phyloP scores from a whole-genome alignment of 2,329 filamentous ascomycete genomes.

The Coleophoma eucalyptorum region DNA sequence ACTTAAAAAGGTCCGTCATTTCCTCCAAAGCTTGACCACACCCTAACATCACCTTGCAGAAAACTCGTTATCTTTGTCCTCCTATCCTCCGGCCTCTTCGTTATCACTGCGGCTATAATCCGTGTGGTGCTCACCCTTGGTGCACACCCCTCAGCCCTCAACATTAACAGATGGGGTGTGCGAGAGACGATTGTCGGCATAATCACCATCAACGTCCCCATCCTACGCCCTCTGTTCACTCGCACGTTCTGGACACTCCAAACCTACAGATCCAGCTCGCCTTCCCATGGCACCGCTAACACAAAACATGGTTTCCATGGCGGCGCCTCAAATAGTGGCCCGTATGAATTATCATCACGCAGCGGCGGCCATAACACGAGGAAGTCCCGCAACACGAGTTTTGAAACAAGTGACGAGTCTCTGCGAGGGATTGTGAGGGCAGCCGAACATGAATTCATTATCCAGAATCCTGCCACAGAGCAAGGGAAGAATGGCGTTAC shows the following conservation, averaged over 20 bases:
- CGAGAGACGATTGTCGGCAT: constrained; percentile 19
- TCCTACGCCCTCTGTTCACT: constrained; percentile 14
- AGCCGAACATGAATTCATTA: background rate
- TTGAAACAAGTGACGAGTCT: background rate
- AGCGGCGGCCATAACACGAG: background rate
- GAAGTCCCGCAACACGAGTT: background rate
- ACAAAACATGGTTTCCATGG: background rate
- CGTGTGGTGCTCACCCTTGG: constrained; percentile 14
- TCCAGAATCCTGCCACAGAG: background rate
- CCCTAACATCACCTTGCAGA: background rate
- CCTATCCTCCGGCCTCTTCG: constrained; percentile 11
- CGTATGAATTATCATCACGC: background rate
- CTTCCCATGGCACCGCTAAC: background rate
- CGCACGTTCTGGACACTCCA: constrained; percentile 11
- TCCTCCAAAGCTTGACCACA: background rate
- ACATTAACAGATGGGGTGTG: constrained; percentile 20
- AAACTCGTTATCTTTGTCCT: constrained; percentile 9
- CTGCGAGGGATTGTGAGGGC: background rate
- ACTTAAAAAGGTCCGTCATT: background rate
- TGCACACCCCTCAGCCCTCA: constrained; percentile 27
- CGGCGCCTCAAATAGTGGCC: background rate
- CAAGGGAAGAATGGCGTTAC: background rate
- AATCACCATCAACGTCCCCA: constrained; percentile 15
- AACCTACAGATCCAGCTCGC: background rate
- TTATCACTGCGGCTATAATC: constrained; percentile 11